Evolutionary conservation across 805 yeast species (phyloP).

Genomic region (Kluyveromyces siamensis): DNA sequence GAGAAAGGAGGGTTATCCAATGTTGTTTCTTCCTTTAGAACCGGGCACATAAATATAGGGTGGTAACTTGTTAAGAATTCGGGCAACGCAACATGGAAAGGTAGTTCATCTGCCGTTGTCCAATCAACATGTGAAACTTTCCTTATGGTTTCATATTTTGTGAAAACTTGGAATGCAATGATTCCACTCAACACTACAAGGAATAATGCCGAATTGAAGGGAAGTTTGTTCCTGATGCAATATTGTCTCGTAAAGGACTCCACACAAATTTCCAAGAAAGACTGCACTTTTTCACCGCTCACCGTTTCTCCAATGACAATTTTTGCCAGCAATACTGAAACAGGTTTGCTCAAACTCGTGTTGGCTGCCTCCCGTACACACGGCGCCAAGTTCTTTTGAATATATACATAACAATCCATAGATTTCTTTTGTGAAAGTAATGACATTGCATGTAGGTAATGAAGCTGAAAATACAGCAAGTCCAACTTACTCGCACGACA

Average conservation of each 20-base stretch:
- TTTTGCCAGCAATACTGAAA: constrained; percentile 39
- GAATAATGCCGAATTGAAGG: constrained; percentile 46
- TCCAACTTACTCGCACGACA: constrained; percentile 19
- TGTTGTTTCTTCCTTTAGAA: constrained; percentile 57
- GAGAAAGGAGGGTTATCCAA: constrained; percentile 52
- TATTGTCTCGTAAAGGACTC: constrained; percentile 38
- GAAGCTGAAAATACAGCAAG: constrained; percentile 18
- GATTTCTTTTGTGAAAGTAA: constrained; percentile 23
- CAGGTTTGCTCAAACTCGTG: constrained; percentile 17
- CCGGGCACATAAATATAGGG: constrained; percentile 65
- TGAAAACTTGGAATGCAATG: constrained; percentile 43
- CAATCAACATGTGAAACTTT: constrained; percentile 32
- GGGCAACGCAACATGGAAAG: constrained; percentile 54
- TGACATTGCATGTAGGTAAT: constrained; percentile 13
- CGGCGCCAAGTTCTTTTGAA: constrained; percentile 13
- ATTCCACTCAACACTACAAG: constrained; percentile 43
- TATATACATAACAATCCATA: constrained; percentile 13
- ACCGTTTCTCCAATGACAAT: constrained; percentile 32
- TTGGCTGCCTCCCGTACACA: constrained; percentile 7
- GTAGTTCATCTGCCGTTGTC: constrained; percentile 51
- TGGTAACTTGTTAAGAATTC: constrained; percentile 41
- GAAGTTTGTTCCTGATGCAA: constrained; percentile 39
- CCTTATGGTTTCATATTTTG: constrained; percentile 36
- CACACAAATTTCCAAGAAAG: constrained; percentile 14
- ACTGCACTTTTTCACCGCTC: constrained; percentile 7